phyloP scores from a whole-genome alignment of 257 asterid genomes.

The Cruciata laevipes region DNA sequence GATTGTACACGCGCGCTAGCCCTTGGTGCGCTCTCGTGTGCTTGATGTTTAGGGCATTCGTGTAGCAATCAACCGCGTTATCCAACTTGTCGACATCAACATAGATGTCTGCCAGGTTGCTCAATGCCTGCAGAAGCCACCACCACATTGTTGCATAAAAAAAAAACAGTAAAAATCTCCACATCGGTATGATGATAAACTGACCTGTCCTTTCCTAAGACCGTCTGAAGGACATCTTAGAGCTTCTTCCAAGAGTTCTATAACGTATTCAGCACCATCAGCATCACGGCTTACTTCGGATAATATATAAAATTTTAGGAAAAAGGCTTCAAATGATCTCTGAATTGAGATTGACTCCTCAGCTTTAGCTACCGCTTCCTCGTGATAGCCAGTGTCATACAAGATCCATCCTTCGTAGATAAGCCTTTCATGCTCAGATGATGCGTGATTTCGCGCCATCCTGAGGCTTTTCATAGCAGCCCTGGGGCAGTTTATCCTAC shows the following conservation, averaged over 20 bases:
- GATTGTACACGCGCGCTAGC: slow-evolving; percentile 89
- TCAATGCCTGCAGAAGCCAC: slow-evolving; percentile 63
- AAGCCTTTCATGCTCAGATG: slow-evolving; percentile 75
- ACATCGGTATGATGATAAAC: background rate
- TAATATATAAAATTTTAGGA: slow-evolving; percentile 78
- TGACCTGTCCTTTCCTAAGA: slow-evolving; percentile 96
- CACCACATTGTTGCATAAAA: too few species aligned
- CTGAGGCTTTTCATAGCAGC: slow-evolving; percentile 95
- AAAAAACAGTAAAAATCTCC: background rate
- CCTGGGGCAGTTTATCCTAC: slow-evolving; percentile 90
- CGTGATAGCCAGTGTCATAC: slow-evolving; percentile 79
- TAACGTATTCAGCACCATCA: slow-evolving; percentile 68
- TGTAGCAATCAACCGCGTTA: slow-evolving; percentile 72
- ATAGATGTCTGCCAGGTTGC: slow-evolving; percentile 79
- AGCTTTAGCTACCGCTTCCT: slow-evolving; percentile 84
- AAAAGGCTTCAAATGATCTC: slow-evolving; percentile 95
- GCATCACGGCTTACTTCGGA: slow-evolving; percentile 68
- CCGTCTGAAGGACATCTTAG: slow-evolving; percentile 97
- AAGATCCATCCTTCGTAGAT: slow-evolving; percentile 95
- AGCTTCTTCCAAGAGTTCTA: slow-evolving; percentile 87
- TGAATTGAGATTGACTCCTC: slow-evolving; percentile 71
- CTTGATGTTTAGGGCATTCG: slow-evolving; percentile 83
- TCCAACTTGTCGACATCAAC: slow-evolving; percentile 82
- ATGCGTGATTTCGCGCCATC: slow-evolving; percentile 81
- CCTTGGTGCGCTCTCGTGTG: slow-evolving; percentile 97